Evolutionary conservation across 2,329 filamentous ascomycete species (phyloP).

Genomic region (Immersiporthe knoxdaviesiana): DNA sequence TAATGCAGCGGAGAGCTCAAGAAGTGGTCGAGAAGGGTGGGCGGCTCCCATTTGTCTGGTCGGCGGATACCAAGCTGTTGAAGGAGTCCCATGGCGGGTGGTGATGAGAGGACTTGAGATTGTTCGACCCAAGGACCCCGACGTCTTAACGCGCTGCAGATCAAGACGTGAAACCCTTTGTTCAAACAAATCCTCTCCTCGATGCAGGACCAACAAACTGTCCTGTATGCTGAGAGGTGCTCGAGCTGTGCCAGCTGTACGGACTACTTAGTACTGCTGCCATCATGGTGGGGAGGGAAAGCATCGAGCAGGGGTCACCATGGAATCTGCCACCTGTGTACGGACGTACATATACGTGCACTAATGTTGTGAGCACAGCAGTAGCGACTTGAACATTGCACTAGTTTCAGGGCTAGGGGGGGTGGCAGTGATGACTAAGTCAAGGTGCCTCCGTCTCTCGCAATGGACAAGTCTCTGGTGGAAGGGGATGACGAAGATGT

Average conservation of each 20-base stretch:
- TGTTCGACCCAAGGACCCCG: background rate
- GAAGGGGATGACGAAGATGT: background rate
- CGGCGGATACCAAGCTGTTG: constrained; percentile 52
- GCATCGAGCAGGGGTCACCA: background rate
- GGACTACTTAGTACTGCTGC: no score
- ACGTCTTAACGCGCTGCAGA: background rate
- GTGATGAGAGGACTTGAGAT: background rate
- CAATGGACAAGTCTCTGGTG: background rate
- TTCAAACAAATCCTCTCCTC: background rate
- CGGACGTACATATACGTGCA: background rate
- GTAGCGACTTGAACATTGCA: background rate
- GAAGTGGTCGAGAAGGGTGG: constrained; percentile 63
- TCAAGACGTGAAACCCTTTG: background rate
- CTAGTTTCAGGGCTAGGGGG: background rate
- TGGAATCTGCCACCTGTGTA: background rate
- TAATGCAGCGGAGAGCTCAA: constrained; percentile 70
- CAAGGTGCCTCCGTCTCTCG: background rate
- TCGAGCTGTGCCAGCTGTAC: background rate
- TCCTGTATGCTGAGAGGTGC: background rate
- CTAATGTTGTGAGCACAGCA: background rate
- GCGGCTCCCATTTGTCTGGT: constrained; percentile 50
- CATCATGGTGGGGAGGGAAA: background rate
- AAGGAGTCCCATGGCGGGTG: constrained; percentile 48
- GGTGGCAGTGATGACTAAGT: background rate
- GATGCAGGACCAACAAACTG: background rate